Evolutionary conservation across 176 grass and related monocot species (phyloP).

Genomic region (Avena insularis): DNA sequence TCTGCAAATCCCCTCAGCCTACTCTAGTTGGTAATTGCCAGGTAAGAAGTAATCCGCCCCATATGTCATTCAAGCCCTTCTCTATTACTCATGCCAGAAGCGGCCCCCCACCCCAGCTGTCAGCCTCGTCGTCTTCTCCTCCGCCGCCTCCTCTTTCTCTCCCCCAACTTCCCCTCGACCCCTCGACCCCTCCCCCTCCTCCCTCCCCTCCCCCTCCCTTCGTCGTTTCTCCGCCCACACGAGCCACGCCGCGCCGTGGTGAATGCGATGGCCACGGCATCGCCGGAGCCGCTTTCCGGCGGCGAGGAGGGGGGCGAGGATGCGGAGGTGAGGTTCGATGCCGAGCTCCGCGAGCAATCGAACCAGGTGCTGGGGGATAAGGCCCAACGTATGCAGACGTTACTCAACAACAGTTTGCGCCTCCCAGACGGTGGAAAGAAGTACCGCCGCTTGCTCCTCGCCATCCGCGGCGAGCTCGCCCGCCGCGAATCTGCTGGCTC

Average conservation of each 20-base stretch:
- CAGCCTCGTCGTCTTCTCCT: neutral
- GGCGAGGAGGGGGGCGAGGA: neutral
- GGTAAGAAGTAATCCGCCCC: too few species aligned
- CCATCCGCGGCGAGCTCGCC: conserved; percentile 23
- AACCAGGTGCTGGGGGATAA: conserved; percentile 37
- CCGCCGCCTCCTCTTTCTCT: neutral
- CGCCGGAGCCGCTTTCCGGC: neutral
- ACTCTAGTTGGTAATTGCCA: too few species aligned
- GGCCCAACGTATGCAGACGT: neutral
- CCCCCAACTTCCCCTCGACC: neutral
- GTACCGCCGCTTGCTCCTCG: neutral
- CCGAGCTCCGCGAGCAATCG: neutral
- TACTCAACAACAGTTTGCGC: neutral
- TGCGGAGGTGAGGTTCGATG: neutral
- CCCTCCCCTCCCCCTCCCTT: too few species aligned
- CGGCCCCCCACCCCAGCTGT: neutral
- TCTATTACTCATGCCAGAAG: too few species aligned
- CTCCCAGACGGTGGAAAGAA: conserved; percentile 52
- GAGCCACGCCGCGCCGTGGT: neutral
- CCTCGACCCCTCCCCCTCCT: neutral
- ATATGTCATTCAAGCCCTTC: too few species aligned
- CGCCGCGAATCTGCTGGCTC: conserved; percentile 38
- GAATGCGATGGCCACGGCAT: conserved; percentile 40
- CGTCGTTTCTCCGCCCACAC: neutral
- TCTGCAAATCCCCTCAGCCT: too few species aligned